Percentiles rank a stretch among this genome's conserved stretches.
Evolutionary conservation across 1,139 yeast species (phyloP).

Genomic region (Candida glucosophila): DNA sequence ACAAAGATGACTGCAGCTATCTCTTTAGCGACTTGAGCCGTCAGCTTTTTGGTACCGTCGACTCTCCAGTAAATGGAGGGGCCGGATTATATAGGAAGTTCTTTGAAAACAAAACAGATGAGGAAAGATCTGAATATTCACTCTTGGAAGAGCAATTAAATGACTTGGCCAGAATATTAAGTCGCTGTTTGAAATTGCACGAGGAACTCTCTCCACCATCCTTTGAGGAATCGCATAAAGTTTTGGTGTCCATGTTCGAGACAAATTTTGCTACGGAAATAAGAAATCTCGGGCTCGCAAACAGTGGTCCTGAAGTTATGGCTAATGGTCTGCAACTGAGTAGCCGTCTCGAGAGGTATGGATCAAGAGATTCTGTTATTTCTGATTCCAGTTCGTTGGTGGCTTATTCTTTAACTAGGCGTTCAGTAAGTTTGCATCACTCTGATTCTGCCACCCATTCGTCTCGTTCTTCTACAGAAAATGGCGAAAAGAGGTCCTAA

Average conservation of each 20-base stretch:
- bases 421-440: too few relatives aligned
- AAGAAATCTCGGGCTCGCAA: slow-evolving; percentile 24
- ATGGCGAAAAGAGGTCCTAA: background rate
- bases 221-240: slow-evolving; percentile 56
- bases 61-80: slow-evolving; percentile 90
- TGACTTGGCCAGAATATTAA: slow-evolving; percentile 59
- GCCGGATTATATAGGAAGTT: slow-evolving; percentile 76
- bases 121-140: slow-evolving; percentile 47
- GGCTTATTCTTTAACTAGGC: too few relatives aligned
- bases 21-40: slow-evolving; percentile 65
- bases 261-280: slow-evolving; percentile 68
- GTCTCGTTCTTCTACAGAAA: too few relatives aligned
- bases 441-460: too few relatives aligned
- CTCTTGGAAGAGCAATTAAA: slow-evolving; percentile 56
- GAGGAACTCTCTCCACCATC: slow-evolving; percentile 53
- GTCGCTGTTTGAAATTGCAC: slow-evolving; percentile 62
- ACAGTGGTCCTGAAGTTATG: too few relatives aligned
- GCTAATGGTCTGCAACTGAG: too few relatives aligned
- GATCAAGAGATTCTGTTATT: too few relatives aligned
- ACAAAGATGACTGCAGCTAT: slow-evolving; percentile 41
- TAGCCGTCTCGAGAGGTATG: too few relatives aligned
- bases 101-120: slow-evolving; percentile 37
- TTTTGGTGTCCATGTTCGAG: slow-evolving; percentile 54
- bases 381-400: too few relatives aligned
- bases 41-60: slow-evolving; percentile 79